Percentiles rank a stretch among this genome's conserved stretches.
Evolutionary conservation across 345 rosid genomes (phyloP).

Genomic region (Gossypium herbaceum): DNA sequence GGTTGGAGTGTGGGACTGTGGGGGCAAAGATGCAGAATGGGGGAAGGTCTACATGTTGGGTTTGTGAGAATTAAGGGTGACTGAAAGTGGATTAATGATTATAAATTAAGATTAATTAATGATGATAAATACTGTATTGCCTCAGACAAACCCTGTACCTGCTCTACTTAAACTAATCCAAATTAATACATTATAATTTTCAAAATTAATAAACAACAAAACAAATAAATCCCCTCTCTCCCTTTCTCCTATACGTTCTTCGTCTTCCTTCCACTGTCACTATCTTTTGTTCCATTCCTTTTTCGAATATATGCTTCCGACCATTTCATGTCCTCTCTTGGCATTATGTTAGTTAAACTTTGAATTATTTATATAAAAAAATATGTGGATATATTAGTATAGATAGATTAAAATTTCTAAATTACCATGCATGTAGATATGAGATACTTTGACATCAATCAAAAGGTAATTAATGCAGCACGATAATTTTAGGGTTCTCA

Average conservation of each 20-base stretch:
- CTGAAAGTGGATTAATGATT: conserved; percentile 28
- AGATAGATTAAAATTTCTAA: too few relatives aligned
- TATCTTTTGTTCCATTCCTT: conserved; percentile 46
- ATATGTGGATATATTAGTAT: too few relatives aligned
- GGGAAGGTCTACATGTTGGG: conserved; percentile 61
- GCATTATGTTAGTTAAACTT: conserved; percentile 1
- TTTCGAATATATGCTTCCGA: conserved; percentile 36
- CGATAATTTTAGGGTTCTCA: not conserved
- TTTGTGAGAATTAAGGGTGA: conserved; percentile 32
- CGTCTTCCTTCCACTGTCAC: conserved; percentile 31
- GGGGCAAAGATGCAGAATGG: not conserved
- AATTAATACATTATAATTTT: not conserved
- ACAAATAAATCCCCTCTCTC: not conserved
- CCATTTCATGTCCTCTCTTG: not conserved
- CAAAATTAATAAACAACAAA: not conserved
- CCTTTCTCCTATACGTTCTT: not conserved
- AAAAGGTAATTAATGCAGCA: not conserved
- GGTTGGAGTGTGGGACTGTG: conserved; percentile 28
- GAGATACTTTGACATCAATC: not conserved
- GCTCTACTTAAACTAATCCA: conserved; percentile 25
- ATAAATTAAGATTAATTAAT: conserved; percentile 26
- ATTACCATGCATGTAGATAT: too few relatives aligned
- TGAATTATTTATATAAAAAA: too few relatives aligned
- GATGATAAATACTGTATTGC: conserved; percentile 10
- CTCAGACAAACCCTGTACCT: conserved; percentile 37